A percentile compares a stretch with the other conserved stretches of the same genome.
phyloP scores from a whole-genome alignment of 2,329 filamentous ascomycete genomes.

The Diaporthe sp. region DNA sequence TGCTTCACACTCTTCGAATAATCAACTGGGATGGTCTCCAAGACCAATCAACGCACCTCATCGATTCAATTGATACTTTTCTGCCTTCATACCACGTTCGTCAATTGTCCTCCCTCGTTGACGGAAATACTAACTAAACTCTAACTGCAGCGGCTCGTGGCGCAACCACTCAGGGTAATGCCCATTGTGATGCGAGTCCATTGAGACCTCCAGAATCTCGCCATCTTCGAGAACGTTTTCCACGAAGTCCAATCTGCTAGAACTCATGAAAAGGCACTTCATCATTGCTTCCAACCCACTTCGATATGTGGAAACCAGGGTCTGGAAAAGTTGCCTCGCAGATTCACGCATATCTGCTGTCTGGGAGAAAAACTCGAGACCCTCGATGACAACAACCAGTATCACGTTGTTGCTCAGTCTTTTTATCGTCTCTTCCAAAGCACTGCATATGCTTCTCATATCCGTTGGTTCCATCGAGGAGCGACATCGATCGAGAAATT shows the following conservation, averaged over 20 bases:
- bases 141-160: background rate
- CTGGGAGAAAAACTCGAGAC: background rate
- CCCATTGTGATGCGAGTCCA: background rate
- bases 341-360: background rate
- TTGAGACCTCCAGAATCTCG: background rate
- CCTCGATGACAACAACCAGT: background rate
- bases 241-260: background rate
- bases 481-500: background rate
- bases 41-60: too few species aligned
- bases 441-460: background rate
- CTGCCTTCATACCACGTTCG: too few species aligned
- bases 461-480: background rate
- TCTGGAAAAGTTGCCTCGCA: background rate
- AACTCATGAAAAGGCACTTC: background rate
- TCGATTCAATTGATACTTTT: too few species aligned
- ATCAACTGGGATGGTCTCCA: too few species aligned
- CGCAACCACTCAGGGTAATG: background rate
- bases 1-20: too few species aligned
- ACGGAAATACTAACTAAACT: too few species aligned
- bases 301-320: background rate
- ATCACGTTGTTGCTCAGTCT: background rate
- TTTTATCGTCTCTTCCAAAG: background rate
- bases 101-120: too few species aligned
- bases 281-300: background rate
- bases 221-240: too few species aligned